Percentiles rank a stretch among this genome's conserved stretches.
phyloP scores from a whole-genome alignment of 2,329 filamentous ascomycete species.

The Paradendryphiella salina region DNA sequence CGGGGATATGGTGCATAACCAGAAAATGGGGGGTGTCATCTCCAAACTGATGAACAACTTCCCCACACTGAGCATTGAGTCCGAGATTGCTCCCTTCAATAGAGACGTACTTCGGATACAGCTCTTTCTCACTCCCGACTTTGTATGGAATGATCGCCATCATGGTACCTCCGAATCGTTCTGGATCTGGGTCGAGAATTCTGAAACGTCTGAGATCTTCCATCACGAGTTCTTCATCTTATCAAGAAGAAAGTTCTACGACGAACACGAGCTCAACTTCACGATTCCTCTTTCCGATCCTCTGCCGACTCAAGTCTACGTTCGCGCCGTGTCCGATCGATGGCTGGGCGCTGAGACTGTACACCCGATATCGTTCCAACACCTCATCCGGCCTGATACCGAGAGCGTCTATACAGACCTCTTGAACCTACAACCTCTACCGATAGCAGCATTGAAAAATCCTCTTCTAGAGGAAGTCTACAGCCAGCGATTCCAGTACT shows the following conservation, averaged over 20 bases:
- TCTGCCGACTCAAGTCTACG: conserved; percentile 92
- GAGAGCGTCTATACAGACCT: conserved; percentile 97
- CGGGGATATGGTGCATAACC: conserved; percentile 86
- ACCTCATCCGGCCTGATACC: conserved; percentile 94
- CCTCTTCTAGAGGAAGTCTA: conserved; percentile 86
- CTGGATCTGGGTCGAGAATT: conserved; percentile 99
- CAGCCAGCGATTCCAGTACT: conserved; percentile 84
- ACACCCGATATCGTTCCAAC: conserved; percentile 93
- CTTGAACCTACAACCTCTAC: conserved; percentile 85
- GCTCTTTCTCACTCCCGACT: conserved; percentile 83
- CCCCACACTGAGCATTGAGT: conserved; percentile 85
- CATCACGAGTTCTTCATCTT: conserved; percentile 97
- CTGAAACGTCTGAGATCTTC: conserved; percentile 95
- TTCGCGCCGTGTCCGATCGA: conserved; percentile 88
- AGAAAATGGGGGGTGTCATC: conserved; percentile 81
- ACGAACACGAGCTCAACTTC: conserved; percentile 97
- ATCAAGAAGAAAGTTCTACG: conserved; percentile 83
- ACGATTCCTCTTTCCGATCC: conserved; percentile 95
- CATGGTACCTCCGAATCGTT: conserved; percentile 95
- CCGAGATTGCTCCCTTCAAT: conserved; percentile 93
- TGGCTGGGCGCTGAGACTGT: conserved; percentile 98
- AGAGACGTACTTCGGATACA: conserved; percentile 91
- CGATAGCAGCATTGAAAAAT: conserved; percentile 85
- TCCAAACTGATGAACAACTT: conserved; percentile 84
- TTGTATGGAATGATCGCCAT: conserved; percentile 89